A percentile compares a stretch with the other conserved stretches of the same genome.
These are phyloP conservation scores for Ambrosia artemisiifolia DNA, from an alignment of 129 eudicot genomes.

Conservation along the genomic window DNA sequence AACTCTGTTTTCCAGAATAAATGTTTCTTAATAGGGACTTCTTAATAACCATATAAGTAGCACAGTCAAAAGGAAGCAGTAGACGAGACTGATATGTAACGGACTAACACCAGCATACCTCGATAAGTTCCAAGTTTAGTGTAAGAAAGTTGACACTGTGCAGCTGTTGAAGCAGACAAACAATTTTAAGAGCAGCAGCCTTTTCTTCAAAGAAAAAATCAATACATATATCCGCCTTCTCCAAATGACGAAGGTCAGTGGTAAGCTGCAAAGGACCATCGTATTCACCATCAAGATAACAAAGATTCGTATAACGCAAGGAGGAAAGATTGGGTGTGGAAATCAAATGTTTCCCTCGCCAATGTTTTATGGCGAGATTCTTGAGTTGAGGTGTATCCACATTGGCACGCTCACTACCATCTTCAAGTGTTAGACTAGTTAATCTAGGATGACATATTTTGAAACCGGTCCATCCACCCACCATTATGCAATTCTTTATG, in stretches of 20 bases:
- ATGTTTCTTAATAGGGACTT: no score
- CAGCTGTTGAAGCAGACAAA: constrained; percentile 1
- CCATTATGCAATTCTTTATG: background rate
- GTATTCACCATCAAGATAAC: no score
- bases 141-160: constrained; percentile 6
- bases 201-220: background rate
- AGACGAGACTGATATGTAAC: background rate
- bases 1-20: background rate
- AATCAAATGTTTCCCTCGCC: constrained; percentile 2
- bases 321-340: constrained; percentile 4
- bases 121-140: background rate
- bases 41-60: background rate
- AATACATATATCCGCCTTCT: background rate
- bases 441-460: constrained; percentile 5
- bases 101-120: background rate
- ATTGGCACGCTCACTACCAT: background rate
- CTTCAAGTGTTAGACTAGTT: background rate
- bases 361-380: background rate
- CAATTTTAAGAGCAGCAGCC: background rate
- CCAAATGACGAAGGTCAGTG: background rate
- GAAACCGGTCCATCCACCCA: background rate
- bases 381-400: constrained; percentile 22
- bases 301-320: no score
- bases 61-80: background rate
- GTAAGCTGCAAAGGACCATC: background rate